Evolutionary conservation across 257 asterid species (phyloP).

Genomic region (Solanum piurae): DNA sequence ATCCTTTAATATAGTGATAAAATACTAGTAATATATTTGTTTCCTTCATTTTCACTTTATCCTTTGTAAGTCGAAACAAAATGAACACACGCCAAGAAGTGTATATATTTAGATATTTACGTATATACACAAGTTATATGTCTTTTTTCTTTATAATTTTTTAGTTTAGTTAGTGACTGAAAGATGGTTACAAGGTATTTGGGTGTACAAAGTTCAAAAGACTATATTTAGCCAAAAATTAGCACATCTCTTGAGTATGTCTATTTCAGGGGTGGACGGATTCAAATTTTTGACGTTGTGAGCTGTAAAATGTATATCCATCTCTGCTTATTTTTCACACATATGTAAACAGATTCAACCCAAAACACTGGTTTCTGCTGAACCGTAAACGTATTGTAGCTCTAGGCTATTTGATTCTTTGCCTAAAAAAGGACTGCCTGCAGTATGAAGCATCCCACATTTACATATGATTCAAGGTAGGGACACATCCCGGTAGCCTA

Average conservation of each 20-base stretch:
- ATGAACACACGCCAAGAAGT: too few species aligned
- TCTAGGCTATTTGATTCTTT: not conserved
- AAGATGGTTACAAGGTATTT: slow-evolving; percentile 6
- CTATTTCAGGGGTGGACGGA: not conserved
- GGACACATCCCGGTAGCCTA: not conserved
- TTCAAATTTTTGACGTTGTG: not conserved
- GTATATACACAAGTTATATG: too few species aligned
- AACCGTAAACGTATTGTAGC: not conserved
- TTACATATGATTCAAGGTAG: not conserved
- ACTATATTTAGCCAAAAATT: not conserved
- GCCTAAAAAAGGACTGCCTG: not conserved
- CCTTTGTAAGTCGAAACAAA: too few species aligned
- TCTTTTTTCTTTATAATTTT: too few species aligned
- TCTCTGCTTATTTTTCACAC: not conserved
- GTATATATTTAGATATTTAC: too few species aligned
- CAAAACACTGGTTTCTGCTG: not conserved
- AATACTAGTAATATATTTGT: not conserved
- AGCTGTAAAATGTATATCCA: not conserved
- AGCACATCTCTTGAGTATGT: too few species aligned
- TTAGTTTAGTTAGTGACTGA: too few species aligned
- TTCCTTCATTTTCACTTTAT: not conserved
- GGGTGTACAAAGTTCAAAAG: slow-evolving; percentile 16
- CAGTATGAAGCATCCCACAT: not conserved
- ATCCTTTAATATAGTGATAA: not conserved
- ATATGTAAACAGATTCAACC: not conserved